These are phyloP conservation scores for Didymella glomerata DNA, from an alignment of 2,329 filamentous ascomycete genomes.

Conservation along the genomic window DNA sequence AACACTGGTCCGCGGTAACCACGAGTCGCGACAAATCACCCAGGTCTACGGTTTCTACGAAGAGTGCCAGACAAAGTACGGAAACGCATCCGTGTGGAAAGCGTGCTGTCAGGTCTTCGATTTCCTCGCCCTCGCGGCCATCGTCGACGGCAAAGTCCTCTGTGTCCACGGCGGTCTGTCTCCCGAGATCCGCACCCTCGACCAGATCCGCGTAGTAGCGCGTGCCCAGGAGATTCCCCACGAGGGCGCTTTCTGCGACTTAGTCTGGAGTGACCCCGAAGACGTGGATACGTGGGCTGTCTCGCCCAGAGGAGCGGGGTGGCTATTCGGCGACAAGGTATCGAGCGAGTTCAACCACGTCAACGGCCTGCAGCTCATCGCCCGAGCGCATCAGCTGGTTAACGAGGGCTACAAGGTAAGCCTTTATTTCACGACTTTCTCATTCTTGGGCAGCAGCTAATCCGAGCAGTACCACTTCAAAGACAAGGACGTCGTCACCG, in stretches of 20 bases:
- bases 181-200: constrained; percentile 94
- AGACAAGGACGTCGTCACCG: constrained; percentile 95
- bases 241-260: constrained; percentile 96
- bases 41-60: constrained; percentile 99
- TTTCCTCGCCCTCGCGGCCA: constrained; percentile 93
- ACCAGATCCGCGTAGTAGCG: constrained; percentile 80
- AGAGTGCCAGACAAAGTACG: constrained; percentile 98
- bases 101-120: constrained; percentile 99
- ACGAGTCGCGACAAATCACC: constrained; percentile 98
- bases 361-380: constrained; percentile 75
- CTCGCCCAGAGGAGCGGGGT: constrained; percentile 72
- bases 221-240: constrained; percentile 94
- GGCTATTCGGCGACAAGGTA: constrained; percentile 75
- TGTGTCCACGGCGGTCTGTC: constrained; percentile 96
- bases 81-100: constrained; percentile 99
- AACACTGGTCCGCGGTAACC: constrained; percentile 80
- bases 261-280: constrained; percentile 90
- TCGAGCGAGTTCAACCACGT: constrained; percentile 80
- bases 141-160: constrained; percentile 99
- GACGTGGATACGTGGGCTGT: constrained; percentile 75
- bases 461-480: constrained; percentile 81
- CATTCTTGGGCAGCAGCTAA: constrained; percentile 5
- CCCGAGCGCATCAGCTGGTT: constrained; percentile 76
- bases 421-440: background rate
- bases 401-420: constrained; percentile 77